Conservation (phyloP, 345 rosid genomes). For the Eutrema heterophyllum region DNA sequence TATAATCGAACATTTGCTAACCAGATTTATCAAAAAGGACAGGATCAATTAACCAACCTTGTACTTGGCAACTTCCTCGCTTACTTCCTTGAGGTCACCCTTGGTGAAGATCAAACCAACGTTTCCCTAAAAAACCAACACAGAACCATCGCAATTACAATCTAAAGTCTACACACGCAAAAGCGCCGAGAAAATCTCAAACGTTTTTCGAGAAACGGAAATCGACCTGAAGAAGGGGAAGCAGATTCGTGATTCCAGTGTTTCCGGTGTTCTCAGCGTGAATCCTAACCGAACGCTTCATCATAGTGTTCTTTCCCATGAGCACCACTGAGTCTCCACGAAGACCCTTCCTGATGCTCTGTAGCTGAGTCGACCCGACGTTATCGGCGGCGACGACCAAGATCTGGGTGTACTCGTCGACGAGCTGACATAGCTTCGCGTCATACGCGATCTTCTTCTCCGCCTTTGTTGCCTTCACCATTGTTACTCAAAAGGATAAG, state of each 20-base stretch:
- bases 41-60: slow-evolving; percentile 45
- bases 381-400: slow-evolving; percentile 65
- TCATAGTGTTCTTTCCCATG: slow-evolving; percentile 85
- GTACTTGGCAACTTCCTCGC: slow-evolving; percentile 90
- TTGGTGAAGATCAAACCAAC: slow-evolving; percentile 94
- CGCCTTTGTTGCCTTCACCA: slow-evolving; percentile 31
- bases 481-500: slow-evolving; percentile 5
- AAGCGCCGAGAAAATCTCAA: not conserved
- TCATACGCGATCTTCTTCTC: slow-evolving; percentile 66
- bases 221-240: slow-evolving; percentile 51
- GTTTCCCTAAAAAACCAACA: slow-evolving; percentile 51
- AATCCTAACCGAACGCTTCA: slow-evolving; percentile 65
- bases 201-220: not conserved
- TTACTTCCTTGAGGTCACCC: slow-evolving; percentile 96
- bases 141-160: not conserved
- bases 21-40: not conserved
- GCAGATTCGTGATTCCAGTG: slow-evolving; percentile 35
- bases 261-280: slow-evolving; percentile 56
- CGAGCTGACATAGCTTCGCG: slow-evolving; percentile 55
- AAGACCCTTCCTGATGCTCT: slow-evolving; percentile 56
- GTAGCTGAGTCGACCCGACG: slow-evolving; percentile 74
- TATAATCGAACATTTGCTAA: not conserved
- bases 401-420: slow-evolving; percentile 68
- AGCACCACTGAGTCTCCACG: slow-evolving; percentile 63
- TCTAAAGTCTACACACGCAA: not conserved